Conservation (phyloP, 2,329 filamentous ascomycete species). For the Penicillium oxalicum region DNA sequence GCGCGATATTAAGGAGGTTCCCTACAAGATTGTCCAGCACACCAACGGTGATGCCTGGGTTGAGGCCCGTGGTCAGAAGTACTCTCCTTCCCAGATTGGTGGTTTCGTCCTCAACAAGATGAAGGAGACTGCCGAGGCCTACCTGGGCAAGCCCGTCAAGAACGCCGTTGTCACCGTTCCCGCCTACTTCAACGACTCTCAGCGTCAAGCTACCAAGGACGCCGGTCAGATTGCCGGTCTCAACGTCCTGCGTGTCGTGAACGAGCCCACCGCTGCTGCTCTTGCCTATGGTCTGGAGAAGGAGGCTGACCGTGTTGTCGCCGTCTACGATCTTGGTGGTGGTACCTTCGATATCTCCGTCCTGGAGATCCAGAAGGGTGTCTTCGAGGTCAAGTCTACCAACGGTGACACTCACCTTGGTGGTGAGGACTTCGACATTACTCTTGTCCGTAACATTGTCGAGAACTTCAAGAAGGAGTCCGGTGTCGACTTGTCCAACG, state of each 20-base stretch:
- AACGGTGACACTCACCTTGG: slow-evolving; percentile 98
- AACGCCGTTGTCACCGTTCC: slow-evolving; percentile 96
- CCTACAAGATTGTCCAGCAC: slow-evolving; percentile 98
- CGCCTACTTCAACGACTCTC: slow-evolving; percentile 97
- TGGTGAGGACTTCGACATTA: slow-evolving; percentile 97
- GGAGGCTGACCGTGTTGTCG: slow-evolving; percentile 80
- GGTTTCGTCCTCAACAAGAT: slow-evolving; percentile 96
- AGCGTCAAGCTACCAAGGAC: slow-evolving; percentile 97
- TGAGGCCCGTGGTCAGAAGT: slow-evolving; percentile 85
- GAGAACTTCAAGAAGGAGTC: slow-evolving; percentile 96
- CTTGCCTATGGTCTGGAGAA: slow-evolving; percentile 96
- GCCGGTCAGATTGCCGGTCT: slow-evolving; percentile 93
- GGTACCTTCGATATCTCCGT: slow-evolving; percentile 99
- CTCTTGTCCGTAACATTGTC: slow-evolving; percentile 86
- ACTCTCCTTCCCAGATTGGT: slow-evolving; percentile 97
- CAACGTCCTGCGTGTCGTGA: slow-evolving; percentile 94
- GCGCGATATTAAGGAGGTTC: slow-evolving; percentile 94
- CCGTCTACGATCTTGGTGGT: slow-evolving; percentile 96
- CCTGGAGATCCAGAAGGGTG: slow-evolving; percentile 93
- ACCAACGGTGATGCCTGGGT: slow-evolving; percentile 96
- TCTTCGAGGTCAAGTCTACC: slow-evolving; percentile 98
- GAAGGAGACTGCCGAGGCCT: slow-evolving; percentile 97
- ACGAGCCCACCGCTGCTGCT: slow-evolving; percentile 94
- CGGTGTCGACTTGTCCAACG: slow-evolving; percentile 78
- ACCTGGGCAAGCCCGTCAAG: slow-evolving; percentile 83